phyloP scores from a whole-genome alignment of 129 eudicot genomes.

The Pseudognaphalium luteoalbum region DNA sequence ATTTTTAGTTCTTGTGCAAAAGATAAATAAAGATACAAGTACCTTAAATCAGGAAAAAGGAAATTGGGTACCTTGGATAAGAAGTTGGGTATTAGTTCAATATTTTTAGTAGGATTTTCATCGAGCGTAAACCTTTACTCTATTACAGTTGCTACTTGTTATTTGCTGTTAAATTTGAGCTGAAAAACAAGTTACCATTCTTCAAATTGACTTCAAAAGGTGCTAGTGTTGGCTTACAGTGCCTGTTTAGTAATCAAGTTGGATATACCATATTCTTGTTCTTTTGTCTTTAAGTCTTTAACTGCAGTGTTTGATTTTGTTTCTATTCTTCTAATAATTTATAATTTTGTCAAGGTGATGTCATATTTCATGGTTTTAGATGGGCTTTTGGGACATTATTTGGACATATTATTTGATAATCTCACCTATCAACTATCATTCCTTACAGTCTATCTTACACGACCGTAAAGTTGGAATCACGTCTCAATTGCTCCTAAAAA shows the following conservation, averaged over 20 bases:
- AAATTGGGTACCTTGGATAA: too few relatives aligned
- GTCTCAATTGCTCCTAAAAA: neutral
- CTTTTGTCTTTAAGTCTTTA: neutral
- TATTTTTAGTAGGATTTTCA: neutral
- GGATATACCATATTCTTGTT: neutral
- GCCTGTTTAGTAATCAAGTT: constrained; percentile 7
- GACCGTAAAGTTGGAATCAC: too few relatives aligned
- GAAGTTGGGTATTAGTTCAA: neutral
- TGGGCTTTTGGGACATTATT: neutral
- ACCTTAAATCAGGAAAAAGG: too few relatives aligned
- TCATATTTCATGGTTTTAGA: neutral
- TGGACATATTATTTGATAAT: neutral
- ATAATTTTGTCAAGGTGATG: neutral
- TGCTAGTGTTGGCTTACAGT: constrained; percentile 6
- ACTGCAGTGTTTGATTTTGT: constrained; percentile 7
- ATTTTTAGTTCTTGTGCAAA: too few relatives aligned
- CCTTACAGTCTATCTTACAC: neutral
- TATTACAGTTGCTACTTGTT: neutral
- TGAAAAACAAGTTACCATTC: neutral
- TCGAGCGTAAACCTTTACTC: neutral
- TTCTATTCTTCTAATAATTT: neutral
- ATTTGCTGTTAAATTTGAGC: neutral
- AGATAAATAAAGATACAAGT: too few relatives aligned
- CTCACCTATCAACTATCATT: neutral
- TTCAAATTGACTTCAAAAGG: neutral